Conservation (phyloP, 2,329 filamentous ascomycete species). For the Nakataea oryzae region DNA sequence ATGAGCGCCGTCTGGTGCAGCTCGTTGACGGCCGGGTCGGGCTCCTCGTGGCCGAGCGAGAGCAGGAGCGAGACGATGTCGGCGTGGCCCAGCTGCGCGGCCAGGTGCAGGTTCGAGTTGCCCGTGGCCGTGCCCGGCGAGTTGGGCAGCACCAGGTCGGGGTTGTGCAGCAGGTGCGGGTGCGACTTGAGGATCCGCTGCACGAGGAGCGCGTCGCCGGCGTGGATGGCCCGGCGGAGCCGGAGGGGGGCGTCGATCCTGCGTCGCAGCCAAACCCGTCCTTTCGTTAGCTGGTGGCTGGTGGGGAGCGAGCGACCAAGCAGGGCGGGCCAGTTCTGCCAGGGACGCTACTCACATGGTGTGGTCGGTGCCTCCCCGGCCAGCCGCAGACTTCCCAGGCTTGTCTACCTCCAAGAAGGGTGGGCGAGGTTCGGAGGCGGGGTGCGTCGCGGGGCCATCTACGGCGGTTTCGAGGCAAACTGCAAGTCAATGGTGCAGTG, state of each 20-base stretch:
- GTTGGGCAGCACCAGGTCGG: constrained; percentile 51
- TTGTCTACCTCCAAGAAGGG: background rate
- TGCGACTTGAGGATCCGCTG: constrained; percentile 66
- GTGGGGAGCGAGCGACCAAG: background rate
- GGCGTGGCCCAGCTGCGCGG: constrained; percentile 60
- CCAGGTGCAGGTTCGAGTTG: constrained; percentile 77
- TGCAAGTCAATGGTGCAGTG: too few relatives aligned
- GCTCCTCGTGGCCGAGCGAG: constrained; percentile 63
- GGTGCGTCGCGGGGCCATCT: background rate
- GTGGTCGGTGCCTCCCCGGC: background rate
- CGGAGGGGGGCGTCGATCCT: constrained; percentile 72
- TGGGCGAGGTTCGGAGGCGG: background rate
- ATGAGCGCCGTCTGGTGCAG: constrained; percentile 73
- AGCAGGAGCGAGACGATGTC: constrained; percentile 62
- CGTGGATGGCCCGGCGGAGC: constrained; percentile 70
- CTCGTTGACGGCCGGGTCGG: constrained; percentile 66
- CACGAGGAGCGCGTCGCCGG: constrained; percentile 62
- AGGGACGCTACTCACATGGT: background rate
- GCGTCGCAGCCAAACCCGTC: too few relatives aligned
- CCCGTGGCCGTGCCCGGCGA: constrained; percentile 39
- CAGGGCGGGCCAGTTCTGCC: background rate
- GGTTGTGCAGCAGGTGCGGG: constrained; percentile 64
- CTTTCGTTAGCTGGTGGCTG: too few relatives aligned
- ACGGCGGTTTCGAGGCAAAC: background rate
- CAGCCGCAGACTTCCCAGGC: background rate